Base-by-base conservation (phyloP, 2,329 filamentous ascomycete species). In the Fusarium sp. region DNA sequence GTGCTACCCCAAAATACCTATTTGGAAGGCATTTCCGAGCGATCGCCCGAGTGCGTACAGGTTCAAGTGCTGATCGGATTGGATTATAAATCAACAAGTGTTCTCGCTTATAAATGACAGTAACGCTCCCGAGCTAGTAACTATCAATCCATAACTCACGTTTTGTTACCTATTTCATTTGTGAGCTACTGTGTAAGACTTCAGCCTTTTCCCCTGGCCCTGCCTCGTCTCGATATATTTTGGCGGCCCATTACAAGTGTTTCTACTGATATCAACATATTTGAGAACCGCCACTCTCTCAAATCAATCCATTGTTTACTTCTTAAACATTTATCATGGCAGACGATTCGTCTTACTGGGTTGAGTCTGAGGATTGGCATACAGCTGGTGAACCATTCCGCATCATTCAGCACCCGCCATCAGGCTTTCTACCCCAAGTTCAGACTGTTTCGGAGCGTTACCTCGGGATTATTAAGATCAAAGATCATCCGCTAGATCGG, bases 341-440 rank as follows among this genome's bases (percentile, higher is more conserved):
- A 6, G 5, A 40, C 2, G 20, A 13, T 20, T 8, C 6, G 18
- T 14, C 44, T 14, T 50, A 50, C 44, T 50, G 18, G 44, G 14
- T 29, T 11, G 44, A 18, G 27, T 27, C 44, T 11, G 44, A 50
- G 14, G 44, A 50, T 9, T 18, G 27, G 44, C 25, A 29, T 31
- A 50, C 73, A 1, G 73, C 73, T 7, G 73, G 73, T 8, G 73
- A 75, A 27, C 72, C 73, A 4, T 75, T 75, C n/a, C 73, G 72
- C 6, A 73, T 75, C 14, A 42, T 75, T 16, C 31, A 64, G n/a
- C 58, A 53, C 1, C 62, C 69, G 0, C 71, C 73, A 0, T 0
- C 18, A 4, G 53, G n/a, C 3, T 7, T 59, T 4, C 40, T 72
- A 0, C 64, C 69, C 2, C 4, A 51, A 0, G 58, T 7, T 2